A percentile compares a stretch with the other conserved stretches of the same genome.
Conservation (phyloP, 169 alveolate species). For the Plasmodium sp. region DNA sequence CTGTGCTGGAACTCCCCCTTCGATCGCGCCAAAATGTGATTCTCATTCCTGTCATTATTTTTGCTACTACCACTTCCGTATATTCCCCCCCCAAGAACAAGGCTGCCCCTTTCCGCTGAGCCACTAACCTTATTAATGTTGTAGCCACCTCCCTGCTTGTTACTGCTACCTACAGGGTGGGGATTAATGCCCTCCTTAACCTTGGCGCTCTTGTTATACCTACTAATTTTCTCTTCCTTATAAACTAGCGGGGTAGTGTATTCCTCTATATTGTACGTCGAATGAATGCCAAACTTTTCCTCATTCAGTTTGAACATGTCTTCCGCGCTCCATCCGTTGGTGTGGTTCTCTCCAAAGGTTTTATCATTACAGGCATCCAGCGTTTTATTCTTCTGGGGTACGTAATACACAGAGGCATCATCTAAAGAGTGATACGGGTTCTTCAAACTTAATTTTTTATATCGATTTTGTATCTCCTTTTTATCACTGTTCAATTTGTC, state of each 20-base stretch:
- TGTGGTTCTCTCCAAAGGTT: slow-evolving; percentile 83
- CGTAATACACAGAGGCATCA: slow-evolving; percentile 36
- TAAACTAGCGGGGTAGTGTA: slow-evolving; percentile 80
- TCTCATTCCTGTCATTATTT: neutral
- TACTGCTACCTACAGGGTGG: neutral
- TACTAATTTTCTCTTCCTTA: slow-evolving; percentile 18
- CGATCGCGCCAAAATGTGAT: neutral
- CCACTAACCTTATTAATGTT: neutral
- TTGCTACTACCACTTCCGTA: neutral
- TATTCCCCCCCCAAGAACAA: neutral
- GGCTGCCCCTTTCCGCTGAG: neutral
- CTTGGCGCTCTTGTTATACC: neutral
- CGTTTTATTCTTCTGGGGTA: neutral
- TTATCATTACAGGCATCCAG: slow-evolving; percentile 75
- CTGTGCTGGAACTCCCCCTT: neutral
- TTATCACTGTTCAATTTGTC: slow-evolving; percentile 5
- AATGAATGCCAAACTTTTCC: slow-evolving; percentile 89
- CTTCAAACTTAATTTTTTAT: slow-evolving; percentile 14
- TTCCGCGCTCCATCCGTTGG: slow-evolving; percentile 89
- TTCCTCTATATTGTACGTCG: slow-evolving; percentile 85
- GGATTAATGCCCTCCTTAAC: neutral
- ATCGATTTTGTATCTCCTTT: slow-evolving; percentile 14
- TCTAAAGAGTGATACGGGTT: neutral
- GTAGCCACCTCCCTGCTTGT: neutral
- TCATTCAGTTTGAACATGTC: slow-evolving; percentile 91